These are phyloP conservation scores for Phylloporus scabripes DNA, from an alignment of 768 basidiomycete genomes.

Conservation along the genomic window DNA sequence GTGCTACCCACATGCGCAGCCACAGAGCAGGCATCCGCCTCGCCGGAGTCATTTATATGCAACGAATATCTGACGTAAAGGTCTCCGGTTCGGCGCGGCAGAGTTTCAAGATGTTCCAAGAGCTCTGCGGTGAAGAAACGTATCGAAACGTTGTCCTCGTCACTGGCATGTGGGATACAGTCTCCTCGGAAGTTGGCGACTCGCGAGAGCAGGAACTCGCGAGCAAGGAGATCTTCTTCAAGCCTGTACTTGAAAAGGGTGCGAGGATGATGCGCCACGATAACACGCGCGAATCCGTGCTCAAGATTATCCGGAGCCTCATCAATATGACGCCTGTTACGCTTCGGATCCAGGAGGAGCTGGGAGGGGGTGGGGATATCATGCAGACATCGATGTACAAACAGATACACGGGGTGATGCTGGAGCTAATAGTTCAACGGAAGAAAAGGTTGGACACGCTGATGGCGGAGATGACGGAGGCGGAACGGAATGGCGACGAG, in stretches of 20 bases:
- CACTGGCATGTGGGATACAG: constrained; percentile 48
- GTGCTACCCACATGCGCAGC: constrained; percentile 5
- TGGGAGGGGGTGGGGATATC: constrained; percentile 42
- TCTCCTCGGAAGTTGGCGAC: constrained; percentile 29
- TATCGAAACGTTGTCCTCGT: constrained; percentile 45
- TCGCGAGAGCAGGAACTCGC: constrained; percentile 41
- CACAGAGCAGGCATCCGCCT: constrained; percentile 28
- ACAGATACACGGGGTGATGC: constrained; percentile 46
- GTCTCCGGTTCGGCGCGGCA: constrained; percentile 42
- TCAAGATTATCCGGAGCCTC: constrained; percentile 38
- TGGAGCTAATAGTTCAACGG: constrained; percentile 39
- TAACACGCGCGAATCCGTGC: constrained; percentile 40
- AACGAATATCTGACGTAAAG: constrained; percentile 45
- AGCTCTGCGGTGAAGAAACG: constrained; percentile 45
- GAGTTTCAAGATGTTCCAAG: constrained; percentile 46
- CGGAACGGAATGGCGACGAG: constrained; percentile 39
- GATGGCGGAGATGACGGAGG: constrained; percentile 41
- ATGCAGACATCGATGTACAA: constrained; percentile 48
- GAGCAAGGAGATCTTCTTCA: constrained; percentile 43
- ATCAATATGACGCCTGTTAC: constrained; percentile 33
- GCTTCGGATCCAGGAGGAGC: constrained; percentile 51
- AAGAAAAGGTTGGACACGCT: constrained; percentile 41
- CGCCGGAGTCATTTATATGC: constrained; percentile 48
- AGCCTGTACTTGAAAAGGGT: constrained; percentile 41
- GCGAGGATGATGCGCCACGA: constrained; percentile 41